These are phyloP conservation scores for Prunus dulcis DNA, from an alignment of 306 rosid species.

Conservation along the genomic window DNA sequence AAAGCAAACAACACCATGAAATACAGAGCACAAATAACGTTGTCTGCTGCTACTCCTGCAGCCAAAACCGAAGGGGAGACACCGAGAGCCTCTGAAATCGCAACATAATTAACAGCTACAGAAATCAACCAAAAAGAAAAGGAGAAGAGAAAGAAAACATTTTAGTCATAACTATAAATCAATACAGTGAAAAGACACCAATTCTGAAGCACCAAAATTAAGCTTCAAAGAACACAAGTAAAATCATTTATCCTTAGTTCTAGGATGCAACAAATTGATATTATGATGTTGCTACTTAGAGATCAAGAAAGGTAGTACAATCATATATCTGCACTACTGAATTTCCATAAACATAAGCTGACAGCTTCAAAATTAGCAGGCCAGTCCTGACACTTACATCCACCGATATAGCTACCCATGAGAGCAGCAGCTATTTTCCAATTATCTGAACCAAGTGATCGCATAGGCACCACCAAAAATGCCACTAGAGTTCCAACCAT, in stretches of 20 bases:
- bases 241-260: background rate
- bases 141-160: background rate
- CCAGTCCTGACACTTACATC: conserved; percentile 37
- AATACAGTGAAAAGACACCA: background rate
- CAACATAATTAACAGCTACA: conserved; percentile 52
- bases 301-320: background rate
- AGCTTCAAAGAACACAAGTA: background rate
- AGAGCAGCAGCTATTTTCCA: conserved; percentile 56
- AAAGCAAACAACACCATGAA: conserved; percentile 41
- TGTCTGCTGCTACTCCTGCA: conserved; percentile 55
- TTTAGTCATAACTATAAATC: conserved; percentile 3
- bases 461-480: conserved; percentile 47
- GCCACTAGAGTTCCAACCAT: conserved; percentile 48
- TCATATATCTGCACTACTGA: background rate
- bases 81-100: conserved; percentile 56
- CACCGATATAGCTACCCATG: conserved; percentile 57
- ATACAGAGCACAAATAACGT: conserved; percentile 41
- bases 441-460: conserved; percentile 52
- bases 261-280: background rate
- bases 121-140: conserved; percentile 18
- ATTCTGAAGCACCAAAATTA: background rate
- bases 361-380: background rate
- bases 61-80: conserved; percentile 51
- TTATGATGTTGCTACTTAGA: background rate
- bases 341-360: background rate